Evolutionary conservation across 306 rosid genomes (phyloP).

Genomic region (Prunus mongolica): DNA sequence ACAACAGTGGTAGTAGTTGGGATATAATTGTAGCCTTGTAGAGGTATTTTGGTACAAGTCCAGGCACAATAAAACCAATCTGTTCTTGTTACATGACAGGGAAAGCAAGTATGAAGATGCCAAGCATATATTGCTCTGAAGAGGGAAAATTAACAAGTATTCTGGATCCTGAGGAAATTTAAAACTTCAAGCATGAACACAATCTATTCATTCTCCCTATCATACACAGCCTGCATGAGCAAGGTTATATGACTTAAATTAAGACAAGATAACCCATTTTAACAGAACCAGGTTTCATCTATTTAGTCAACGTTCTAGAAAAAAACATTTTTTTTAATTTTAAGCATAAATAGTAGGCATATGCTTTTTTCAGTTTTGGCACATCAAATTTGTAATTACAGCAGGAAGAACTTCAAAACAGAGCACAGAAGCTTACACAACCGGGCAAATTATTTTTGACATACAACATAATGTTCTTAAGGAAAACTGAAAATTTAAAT

Average conservation of each 20-base stretch:
- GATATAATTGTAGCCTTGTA: background rate
- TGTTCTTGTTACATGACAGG: background rate
- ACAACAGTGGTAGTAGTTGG: background rate
- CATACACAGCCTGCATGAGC: background rate
- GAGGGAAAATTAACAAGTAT: background rate
- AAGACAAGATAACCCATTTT: background rate
- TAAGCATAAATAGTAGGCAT: background rate
- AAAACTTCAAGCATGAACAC: background rate
- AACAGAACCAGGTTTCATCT: background rate
- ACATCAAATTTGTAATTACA: background rate
- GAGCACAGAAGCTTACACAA: background rate
- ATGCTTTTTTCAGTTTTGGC: background rate
- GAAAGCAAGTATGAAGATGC: background rate
- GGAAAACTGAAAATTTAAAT: background rate
- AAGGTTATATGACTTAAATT: background rate
- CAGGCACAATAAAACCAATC: background rate
- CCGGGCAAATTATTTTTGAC: background rate
- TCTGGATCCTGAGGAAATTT: background rate
- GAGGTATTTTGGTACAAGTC: background rate
- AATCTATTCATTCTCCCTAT: background rate
- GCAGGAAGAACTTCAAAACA: background rate
- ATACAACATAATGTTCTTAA: background rate
- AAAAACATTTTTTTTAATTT: background rate
- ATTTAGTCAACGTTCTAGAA: background rate
- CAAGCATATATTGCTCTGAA: background rate